Base-by-base conservation (phyloP, 2,329 filamentous ascomycete genomes). In the Cytospora paraplurivora region DNA sequence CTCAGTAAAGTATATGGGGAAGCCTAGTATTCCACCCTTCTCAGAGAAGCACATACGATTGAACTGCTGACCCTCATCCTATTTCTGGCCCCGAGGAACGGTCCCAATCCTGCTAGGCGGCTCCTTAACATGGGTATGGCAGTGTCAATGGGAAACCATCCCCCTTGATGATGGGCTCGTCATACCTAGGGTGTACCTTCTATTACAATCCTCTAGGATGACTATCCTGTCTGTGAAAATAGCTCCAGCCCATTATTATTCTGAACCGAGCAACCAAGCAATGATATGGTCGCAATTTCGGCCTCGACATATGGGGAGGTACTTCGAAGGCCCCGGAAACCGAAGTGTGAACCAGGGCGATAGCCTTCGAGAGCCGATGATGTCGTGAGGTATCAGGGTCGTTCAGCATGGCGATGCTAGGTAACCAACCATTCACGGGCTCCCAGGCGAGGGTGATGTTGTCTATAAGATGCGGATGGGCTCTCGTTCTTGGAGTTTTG, bases 181-280 rank as follows among this genome's bases (percentile, higher is more conserved):
- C 33, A 63, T 37, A 15, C 19, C 33, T 44, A 27, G 27, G 37
- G 49, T 35, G 50, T 47, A 49, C 37, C 53, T 49, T 27, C 35
- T 54, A 47, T 37, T 17, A 7, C 12, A 38, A 59, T 63, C 63
- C 63, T 65, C 37, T 61, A 65, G 63, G 63, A 65, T 60, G 63
- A 6, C 52, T 55, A 65, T 59, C 63, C 63, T 52, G 33, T 37
- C 52, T 35, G 21, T 50, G 21, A 51, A 32, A 47, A 56, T 41
- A 50, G 27, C 56, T 34, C 33, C 51, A 27, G 44, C 8, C 32
- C 56, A 41, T 35, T 19, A 38, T 37, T n/a, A n/a, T 7, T 35
- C 34, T 13, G 32, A 6, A 27, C 38, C 7, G 33, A 41, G 38
- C 35, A 41, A 17, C 49, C 21, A 17, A n/a, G 32, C 19, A 34